These are phyloP conservation scores for Chloris gayana DNA, from an alignment of 176 grass and related monocot genomes.

Conservation along the genomic window DNA sequence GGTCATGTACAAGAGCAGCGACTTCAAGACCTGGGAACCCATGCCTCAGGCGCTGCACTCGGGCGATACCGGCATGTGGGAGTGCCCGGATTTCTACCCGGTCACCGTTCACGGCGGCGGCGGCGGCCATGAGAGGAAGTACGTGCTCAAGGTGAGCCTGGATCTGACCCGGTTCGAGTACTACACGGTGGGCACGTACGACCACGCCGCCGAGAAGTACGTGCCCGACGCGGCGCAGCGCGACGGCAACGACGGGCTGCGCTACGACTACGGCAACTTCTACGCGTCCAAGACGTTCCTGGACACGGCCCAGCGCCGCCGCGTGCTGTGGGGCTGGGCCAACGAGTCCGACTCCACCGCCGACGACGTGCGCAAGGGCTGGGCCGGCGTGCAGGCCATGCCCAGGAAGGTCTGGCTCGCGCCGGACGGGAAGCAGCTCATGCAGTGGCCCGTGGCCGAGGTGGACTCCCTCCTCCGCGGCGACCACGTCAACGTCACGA, in stretches of 20 bases:
- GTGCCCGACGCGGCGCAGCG: constrained; percentile 41
- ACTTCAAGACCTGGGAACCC: constrained; percentile 52
- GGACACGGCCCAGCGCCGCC: constrained; percentile 54
- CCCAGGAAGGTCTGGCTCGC: constrained; percentile 69
- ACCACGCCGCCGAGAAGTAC: constrained; percentile 55
- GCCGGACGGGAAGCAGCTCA: constrained; percentile 54
- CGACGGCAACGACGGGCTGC: constrained; percentile 53
- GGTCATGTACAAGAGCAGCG: constrained; percentile 53
- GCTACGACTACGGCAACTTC: constrained; percentile 86
- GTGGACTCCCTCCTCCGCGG: constrained; percentile 58
- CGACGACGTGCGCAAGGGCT: constrained; percentile 55
- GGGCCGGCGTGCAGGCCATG: constrained; percentile 71
- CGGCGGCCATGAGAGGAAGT: constrained; percentile 28
- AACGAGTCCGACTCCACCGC: constrained; percentile 65
- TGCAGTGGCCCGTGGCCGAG: constrained; percentile 78
- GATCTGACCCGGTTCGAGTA: constrained; percentile 57
- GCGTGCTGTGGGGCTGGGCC: constrained; percentile 72
- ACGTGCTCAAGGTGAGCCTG: constrained; percentile 79
- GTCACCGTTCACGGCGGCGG: constrained; percentile 16
- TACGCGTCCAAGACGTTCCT: constrained; percentile 91
- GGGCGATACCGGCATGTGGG: constrained; percentile 84
- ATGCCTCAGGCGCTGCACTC: constrained; percentile 38
- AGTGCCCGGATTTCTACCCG: constrained; percentile 86
- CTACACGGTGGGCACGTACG: constrained; percentile 69
- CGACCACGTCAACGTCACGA: constrained; percentile 28